These are phyloP conservation scores for Fusarium subtropicale DNA, from an alignment of 2,329 filamentous ascomycete species.

Conservation along the genomic window DNA sequence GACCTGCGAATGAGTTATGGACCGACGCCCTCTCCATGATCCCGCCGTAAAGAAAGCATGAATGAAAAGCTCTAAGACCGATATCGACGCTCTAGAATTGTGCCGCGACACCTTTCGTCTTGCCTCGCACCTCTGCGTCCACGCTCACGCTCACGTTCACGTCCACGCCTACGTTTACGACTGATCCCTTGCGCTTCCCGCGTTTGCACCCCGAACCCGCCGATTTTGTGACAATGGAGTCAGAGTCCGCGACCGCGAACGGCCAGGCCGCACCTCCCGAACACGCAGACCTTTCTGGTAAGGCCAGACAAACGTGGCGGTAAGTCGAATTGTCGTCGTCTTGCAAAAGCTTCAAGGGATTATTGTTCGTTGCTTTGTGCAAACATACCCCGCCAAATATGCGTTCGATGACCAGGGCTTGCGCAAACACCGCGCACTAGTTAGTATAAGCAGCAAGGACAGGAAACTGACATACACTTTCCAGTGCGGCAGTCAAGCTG, in stretches of 20 bases:
- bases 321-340: constrained; percentile 46
- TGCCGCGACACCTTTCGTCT: constrained; percentile 30
- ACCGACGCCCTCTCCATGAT: constrained; percentile 49
- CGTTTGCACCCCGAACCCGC: constrained; percentile 20
- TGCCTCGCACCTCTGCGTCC: constrained; percentile 21
- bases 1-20: constrained; percentile 51
- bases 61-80: constrained; percentile 48
- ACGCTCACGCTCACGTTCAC: constrained; percentile 1
- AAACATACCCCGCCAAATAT: constrained; percentile 19
- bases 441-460: constrained; percentile 15
- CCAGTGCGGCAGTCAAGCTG: constrained; percentile 58
- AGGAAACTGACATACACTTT: constrained; percentile 37
- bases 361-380: constrained; percentile 12
- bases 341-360: background rate
- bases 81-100: constrained; percentile 38
- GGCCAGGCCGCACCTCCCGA: constrained; percentile 30
- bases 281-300: constrained; percentile 42
- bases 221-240: constrained; percentile 42
- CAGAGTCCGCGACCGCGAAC: constrained; percentile 21
- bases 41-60: constrained; percentile 51
- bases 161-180: background rate
- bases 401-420: constrained; percentile 12
- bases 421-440: constrained; percentile 14
- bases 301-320: constrained; percentile 56
- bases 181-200: constrained; percentile 17